A percentile compares a stretch with the other conserved stretches of the same genome.
These are phyloP conservation scores for Acer saccharum DNA, from an alignment of 345 rosid species.

Conservation along the genomic window DNA sequence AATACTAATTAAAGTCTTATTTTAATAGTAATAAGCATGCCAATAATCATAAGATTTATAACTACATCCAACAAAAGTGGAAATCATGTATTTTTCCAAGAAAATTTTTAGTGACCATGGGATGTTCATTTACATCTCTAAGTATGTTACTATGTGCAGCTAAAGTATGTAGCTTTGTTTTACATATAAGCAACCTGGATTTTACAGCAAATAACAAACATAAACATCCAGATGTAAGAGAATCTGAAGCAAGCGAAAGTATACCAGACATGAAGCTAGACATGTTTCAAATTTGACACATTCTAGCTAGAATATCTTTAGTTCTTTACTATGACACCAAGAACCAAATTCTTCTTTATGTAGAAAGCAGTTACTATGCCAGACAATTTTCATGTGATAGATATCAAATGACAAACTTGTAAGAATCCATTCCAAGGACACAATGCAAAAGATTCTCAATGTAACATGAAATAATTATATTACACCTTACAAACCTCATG, in stretches of 20 bases:
- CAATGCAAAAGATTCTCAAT: neutral
- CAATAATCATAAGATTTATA: neutral
- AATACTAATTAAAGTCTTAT: neutral
- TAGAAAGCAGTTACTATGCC: neutral
- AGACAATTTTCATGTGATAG: neutral
- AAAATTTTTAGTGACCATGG: slow-evolving; percentile 59
- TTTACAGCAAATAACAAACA: slow-evolving; percentile 20
- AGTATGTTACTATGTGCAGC: slow-evolving; percentile 74
- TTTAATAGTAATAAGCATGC: neutral
- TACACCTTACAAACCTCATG: slow-evolving; percentile 68
- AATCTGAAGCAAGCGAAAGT: neutral
- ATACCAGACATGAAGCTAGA: neutral
- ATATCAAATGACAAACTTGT: neutral
- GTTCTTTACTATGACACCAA: neutral
- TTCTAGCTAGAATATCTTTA: slow-evolving; percentile 4
- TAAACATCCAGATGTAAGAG: neutral
- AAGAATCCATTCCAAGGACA: neutral
- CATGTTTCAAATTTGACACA: slow-evolving; percentile 1
- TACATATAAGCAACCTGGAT: slow-evolving; percentile 90
- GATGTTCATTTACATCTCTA: slow-evolving; percentile 71
- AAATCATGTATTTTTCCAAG: neutral
- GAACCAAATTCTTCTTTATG: neutral
- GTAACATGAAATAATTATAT: slow-evolving; percentile 19
- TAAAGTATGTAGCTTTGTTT: slow-evolving; percentile 66
- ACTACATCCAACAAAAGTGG: neutral